Conservation (phyloP, 2,329 filamentous ascomycete species). For the Thielaviopsis ethacetica region DNA sequence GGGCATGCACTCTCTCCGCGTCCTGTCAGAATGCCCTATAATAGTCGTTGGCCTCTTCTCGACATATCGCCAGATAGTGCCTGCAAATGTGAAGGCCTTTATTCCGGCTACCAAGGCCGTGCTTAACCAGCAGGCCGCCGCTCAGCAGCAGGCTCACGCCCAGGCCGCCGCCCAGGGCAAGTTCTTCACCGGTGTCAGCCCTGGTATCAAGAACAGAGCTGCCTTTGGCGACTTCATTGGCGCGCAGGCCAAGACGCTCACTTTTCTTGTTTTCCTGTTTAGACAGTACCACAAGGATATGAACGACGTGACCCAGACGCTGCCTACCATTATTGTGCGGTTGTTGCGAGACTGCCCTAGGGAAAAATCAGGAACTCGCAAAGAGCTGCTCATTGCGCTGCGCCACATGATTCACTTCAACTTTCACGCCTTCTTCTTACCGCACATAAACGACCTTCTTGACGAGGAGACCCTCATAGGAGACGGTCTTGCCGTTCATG, state of each 20-base stretch:
- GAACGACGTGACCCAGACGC: conserved; percentile 66
- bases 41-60: conserved; percentile 98
- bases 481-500: conserved; percentile 89
- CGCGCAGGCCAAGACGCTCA: conserved; percentile 98
- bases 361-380: conserved; percentile 84
- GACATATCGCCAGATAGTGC: conserved; percentile 65
- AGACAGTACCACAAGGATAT: conserved; percentile 76
- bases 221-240: conserved; percentile 97
- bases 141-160: conserved; percentile 79
- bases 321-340: conserved; percentile 82
- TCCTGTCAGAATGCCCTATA: conserved; percentile 92
- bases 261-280: conserved; percentile 84
- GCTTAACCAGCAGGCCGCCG: conserved; percentile 73
- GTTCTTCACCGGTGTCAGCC: conserved; percentile 84
- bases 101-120: conserved; percentile 89
- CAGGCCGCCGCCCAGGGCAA: conserved; percentile 66
- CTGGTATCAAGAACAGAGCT: conserved; percentile 79
- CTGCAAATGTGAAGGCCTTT: conserved; percentile 76
- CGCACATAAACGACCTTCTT: conserved; percentile 85
- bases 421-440: conserved; percentile 84
- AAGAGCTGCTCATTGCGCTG: conserved; percentile 90
- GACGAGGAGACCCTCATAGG: conserved; percentile 91
- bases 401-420: conserved; percentile 99
- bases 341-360: conserved; percentile 85
- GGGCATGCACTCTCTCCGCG: conserved; percentile 98